These are phyloP conservation scores for Lactifluus rugatus DNA, from an alignment of 768 basidiomycete genomes.

Conservation along the genomic window DNA sequence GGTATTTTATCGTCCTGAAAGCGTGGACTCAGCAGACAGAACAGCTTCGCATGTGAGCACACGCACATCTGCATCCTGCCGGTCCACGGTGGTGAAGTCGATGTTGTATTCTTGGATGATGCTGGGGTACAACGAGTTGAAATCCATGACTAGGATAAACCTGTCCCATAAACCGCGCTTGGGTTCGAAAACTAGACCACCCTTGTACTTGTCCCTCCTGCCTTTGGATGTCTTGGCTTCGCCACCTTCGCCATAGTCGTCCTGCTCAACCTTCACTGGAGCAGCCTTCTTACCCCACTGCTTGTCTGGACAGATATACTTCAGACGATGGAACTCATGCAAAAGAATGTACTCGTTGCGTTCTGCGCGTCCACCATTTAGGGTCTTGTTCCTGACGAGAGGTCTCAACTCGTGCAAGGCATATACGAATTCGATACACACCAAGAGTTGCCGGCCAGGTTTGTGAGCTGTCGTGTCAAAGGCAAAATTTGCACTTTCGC, in stretches of 20 bases:
- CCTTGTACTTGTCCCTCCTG: conserved; percentile 94
- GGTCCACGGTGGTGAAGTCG: conserved; percentile 93
- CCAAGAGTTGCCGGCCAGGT: conserved; percentile 96
- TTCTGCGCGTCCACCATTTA: conserved; percentile 96
- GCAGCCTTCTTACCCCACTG: conserved; percentile 66
- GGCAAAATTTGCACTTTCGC: conserved; percentile 90
- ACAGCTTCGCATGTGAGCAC: background rate
- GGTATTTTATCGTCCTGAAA: conserved; percentile 79
- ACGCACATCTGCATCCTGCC: conserved; percentile 45
- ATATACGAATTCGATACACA: conserved; percentile 28
- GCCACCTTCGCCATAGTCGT: conserved; percentile 35
- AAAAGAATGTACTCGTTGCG: conserved; percentile 98
- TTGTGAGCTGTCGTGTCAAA: conserved; percentile 86
- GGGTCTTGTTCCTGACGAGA: conserved; percentile 76
- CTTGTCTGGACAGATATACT: conserved; percentile 97
- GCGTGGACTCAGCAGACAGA: conserved; percentile 21
- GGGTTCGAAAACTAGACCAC: conserved; percentile 95
- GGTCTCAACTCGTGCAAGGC: background rate
- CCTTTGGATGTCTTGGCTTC: conserved; percentile 45
- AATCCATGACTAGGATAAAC: conserved; percentile 98
- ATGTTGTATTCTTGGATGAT: conserved; percentile 99
- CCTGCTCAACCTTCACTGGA: conserved; percentile 46
- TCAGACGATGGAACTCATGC: conserved; percentile 93
- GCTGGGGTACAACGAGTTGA: conserved; percentile 97
- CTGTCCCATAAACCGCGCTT: conserved; percentile 95